phyloP scores from a whole-genome alignment of 225 moss, liverwort and hornwort species.

The Bryum argenteum region DNA sequence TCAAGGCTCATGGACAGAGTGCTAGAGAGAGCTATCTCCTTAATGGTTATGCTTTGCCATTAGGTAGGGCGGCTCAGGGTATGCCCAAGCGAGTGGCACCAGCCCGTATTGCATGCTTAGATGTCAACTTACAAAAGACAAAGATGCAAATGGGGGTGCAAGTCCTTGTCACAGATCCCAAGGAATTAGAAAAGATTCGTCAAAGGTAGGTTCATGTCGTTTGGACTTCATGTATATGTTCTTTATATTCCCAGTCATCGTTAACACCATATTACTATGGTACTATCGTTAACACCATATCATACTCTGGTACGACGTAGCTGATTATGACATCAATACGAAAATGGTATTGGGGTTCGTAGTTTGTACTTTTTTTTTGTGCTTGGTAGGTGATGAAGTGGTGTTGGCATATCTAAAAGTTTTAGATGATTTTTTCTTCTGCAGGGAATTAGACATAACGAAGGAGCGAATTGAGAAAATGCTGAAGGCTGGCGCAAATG shows the following conservation, averaged over 20 bases:
- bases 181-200: slow-evolving; percentile 82
- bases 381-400: neutral
- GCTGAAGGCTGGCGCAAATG: slow-evolving; percentile 86
- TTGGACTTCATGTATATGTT: neutral
- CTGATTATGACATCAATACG: neutral
- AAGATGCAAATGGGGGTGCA: slow-evolving; percentile 99
- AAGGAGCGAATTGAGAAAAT: slow-evolving; percentile 91
- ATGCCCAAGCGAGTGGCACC: slow-evolving; percentile 85
- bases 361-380: neutral
- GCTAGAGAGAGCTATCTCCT: slow-evolving; percentile 88
- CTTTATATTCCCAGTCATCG: neutral
- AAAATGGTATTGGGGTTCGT: neutral
- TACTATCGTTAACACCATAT: neutral
- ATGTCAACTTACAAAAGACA: slow-evolving; percentile 82
- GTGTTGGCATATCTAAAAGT: neutral
- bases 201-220: slow-evolving; percentile 50
- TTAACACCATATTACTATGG: no score
- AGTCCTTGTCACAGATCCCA: slow-evolving; percentile 87
- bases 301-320: neutral
- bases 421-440: neutral
- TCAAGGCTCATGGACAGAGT: slow-evolving; percentile 93
- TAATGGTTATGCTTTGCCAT: slow-evolving; percentile 85
- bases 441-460: slow-evolving; percentile 83
- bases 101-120: slow-evolving; percentile 85
- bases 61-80: slow-evolving; percentile 87